Evolutionary conservation across 345 rosid genomes (phyloP), one percentile per base, ranked within the genome.

Genomic region (Kernera saxatilis): DNA sequence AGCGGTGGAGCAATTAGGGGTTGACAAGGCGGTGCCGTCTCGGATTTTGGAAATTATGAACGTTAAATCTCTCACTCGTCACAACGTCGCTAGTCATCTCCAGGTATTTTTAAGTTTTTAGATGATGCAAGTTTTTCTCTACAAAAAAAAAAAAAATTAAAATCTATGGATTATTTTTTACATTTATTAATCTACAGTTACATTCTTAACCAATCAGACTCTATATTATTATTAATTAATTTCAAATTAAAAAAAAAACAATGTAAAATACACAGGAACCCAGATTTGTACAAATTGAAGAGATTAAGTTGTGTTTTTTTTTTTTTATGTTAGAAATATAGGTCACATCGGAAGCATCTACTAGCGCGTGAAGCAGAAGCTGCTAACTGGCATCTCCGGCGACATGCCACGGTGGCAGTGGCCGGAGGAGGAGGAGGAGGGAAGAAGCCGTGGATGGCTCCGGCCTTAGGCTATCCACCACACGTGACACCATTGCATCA

Each of bases 21-120:
- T 94, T 66, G 99, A 94, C 67, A 89, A 91, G 88, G 99, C 99
- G 17, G 98, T 94, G 41, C 99, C 99, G 36, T 94, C 98, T 2
- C 81, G 90, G 71, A 94, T 94, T 64, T 79, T 94, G 73, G 96
- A 94, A 82, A 79, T 89, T 11, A 94, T 94, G 97, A 92, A 91
- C 33, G 87, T 87, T 40, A 85, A 87, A 36, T 81, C 93, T 78
- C 96, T 94, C 60, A 94, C 96, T 79, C 99, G 99, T 71, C 98
- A 91, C 75, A 91, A 94, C 74, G 83, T 94, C 8, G 99, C 97
- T 17, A 94, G 97, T 63, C 99, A 91, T 79, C 97, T 94, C 30
- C 99, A 94, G 79, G 99, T 94, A 87, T 37, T 14, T 43, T 5
- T 10, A 45, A 2, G n/a, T 18, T 36, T 5, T 10, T n/a, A n/a